A percentile compares a stretch with the other conserved stretches of the same genome.
Conservation (phyloP, 495 filamentous ascomycete species). For the Barbatosphaeria neglecta region DNA sequence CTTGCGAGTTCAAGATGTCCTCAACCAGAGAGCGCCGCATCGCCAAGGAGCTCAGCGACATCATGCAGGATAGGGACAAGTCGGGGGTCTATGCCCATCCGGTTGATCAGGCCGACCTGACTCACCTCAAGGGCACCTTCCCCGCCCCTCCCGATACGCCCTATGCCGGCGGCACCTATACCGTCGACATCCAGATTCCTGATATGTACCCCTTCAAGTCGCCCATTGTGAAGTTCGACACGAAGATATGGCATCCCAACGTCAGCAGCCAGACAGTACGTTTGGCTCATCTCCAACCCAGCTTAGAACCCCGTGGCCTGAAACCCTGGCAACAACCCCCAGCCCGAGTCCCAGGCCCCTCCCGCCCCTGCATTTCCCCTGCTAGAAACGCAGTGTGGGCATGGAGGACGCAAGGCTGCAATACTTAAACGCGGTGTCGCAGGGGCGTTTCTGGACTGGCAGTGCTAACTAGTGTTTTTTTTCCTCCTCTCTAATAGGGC, state of each 20-base stretch:
- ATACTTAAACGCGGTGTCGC: too few relatives aligned
- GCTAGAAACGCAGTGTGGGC: not conserved
- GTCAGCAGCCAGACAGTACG: slow-evolving; percentile 87
- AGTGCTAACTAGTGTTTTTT: too few relatives aligned
- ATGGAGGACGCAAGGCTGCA: too few relatives aligned
- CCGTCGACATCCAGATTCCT: slow-evolving; percentile 78
- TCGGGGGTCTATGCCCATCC: slow-evolving; percentile 64
- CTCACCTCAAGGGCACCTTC: slow-evolving; percentile 75
- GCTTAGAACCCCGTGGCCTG: too few relatives aligned
- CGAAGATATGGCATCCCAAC: slow-evolving; percentile 97
- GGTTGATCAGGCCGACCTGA: slow-evolving; percentile 56
- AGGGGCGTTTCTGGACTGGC: too few relatives aligned
- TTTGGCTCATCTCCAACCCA: slow-evolving; percentile 7
- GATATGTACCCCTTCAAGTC: slow-evolving; percentile 88
- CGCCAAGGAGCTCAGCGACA: slow-evolving; percentile 84
- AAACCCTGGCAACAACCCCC: too few relatives aligned
- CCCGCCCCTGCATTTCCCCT: not conserved
- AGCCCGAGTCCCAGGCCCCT: too few relatives aligned
- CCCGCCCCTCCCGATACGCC: slow-evolving; percentile 84
- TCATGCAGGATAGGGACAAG: slow-evolving; percentile 55
- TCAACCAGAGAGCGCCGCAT: slow-evolving; percentile 72
- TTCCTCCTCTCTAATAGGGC: too few relatives aligned
- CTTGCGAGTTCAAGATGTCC: slow-evolving; percentile 42
- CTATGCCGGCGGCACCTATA: slow-evolving; percentile 79
- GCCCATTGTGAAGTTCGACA: slow-evolving; percentile 85